These are phyloP conservation scores for Castanea crenata DNA, from an alignment of 306 rosid species.

Conservation along the genomic window DNA sequence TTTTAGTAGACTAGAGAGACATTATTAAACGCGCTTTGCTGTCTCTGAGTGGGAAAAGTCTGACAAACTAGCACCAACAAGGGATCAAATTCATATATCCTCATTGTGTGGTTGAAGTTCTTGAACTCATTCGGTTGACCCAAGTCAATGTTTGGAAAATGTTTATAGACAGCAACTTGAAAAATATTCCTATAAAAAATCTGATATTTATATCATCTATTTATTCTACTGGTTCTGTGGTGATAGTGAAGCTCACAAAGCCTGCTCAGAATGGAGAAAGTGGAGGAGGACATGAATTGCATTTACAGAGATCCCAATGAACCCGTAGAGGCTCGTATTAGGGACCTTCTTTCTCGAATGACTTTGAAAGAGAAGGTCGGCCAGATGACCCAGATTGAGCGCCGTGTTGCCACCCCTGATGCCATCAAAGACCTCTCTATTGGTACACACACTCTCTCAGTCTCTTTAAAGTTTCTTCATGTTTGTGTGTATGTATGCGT, in stretches of 20 bases:
- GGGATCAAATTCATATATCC: too few species aligned
- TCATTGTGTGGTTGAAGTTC: too few species aligned
- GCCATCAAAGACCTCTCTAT: slow-evolving; percentile 33
- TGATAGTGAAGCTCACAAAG: neutral
- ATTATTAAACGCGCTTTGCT: too few species aligned
- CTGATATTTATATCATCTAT: too few species aligned
- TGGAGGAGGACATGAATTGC: slow-evolving; percentile 20
- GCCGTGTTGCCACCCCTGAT: slow-evolving; percentile 31
- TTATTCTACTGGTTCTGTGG: too few species aligned
- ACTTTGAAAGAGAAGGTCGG: slow-evolving; percentile 44
- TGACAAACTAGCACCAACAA: too few species aligned
- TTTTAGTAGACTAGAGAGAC: too few species aligned
- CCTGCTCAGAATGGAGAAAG: neutral
- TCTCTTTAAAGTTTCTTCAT: neutral
- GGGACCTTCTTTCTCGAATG: slow-evolving; percentile 50
- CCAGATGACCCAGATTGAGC: slow-evolving; percentile 58
- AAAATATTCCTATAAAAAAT: too few species aligned
- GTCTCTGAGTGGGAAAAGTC: too few species aligned
- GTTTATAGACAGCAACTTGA: too few species aligned
- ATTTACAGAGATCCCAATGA: slow-evolving; percentile 33
- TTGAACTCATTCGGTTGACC: too few species aligned
- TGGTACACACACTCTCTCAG: slow-evolving; percentile 11
- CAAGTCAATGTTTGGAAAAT: too few species aligned
- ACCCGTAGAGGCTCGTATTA: slow-evolving; percentile 46
- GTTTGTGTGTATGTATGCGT: neutral